These are phyloP conservation scores for Pestalotiopsis sp. DNA, from an alignment of 2,329 filamentous ascomycete genomes.

Conservation along the genomic window DNA sequence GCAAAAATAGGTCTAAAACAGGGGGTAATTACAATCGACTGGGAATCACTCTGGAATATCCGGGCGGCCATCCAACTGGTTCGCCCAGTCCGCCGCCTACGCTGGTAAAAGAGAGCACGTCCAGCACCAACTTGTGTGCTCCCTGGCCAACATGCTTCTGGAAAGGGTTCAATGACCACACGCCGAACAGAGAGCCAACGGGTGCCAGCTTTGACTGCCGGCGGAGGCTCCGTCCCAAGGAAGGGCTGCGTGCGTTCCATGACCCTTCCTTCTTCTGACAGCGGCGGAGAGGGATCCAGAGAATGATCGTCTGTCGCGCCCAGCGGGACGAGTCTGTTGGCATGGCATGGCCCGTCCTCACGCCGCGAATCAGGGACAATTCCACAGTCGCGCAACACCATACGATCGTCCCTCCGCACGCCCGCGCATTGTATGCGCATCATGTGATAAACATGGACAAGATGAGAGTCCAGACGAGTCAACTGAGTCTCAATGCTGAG, in stretches of 20 bases:
- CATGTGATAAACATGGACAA: constrained; percentile 23
- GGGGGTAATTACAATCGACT: constrained; percentile 12
- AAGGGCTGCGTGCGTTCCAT: neutral
- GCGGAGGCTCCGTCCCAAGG: neutral
- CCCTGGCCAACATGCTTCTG: neutral
- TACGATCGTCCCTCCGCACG: neutral
- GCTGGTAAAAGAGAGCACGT: neutral
- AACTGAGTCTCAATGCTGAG: neutral
- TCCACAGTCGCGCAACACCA: neutral
- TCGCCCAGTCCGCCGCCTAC: neutral
- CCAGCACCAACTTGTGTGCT: neutral
- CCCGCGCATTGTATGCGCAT: constrained; percentile 21
- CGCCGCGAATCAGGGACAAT: neutral
- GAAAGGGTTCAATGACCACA: neutral
- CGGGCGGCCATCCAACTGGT: neutral
- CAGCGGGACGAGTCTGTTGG: neutral
- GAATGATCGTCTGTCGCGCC: neutral
- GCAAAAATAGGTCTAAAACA: constrained; percentile 20
- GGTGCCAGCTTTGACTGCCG: neutral
- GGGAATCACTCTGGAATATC: neutral
- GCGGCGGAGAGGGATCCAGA: neutral
- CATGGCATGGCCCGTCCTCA: neutral
- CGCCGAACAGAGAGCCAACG: neutral
- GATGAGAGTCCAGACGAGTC: neutral
- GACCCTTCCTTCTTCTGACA: neutral